Evolutionary conservation across 345 rosid species (phyloP).

Genomic region (Theobroma cacao): DNA sequence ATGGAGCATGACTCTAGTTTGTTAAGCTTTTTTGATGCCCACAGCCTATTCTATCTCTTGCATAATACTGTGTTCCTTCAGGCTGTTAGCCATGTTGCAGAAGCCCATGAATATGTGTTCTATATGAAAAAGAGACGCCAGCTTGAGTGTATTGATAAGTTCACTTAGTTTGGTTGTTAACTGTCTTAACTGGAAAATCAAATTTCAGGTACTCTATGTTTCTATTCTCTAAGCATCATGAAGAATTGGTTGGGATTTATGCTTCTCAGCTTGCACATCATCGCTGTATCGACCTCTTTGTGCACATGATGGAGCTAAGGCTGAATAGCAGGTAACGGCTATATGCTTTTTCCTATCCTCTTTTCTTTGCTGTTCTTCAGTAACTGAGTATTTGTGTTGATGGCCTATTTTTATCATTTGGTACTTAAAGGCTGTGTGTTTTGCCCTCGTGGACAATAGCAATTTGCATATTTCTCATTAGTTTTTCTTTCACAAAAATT

Average conservation of each 20-base stretch:
- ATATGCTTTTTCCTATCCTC: not conserved
- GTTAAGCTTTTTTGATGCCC: slow-evolving; percentile 12
- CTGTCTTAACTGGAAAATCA: slow-evolving; percentile 27
- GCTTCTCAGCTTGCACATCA: slow-evolving; percentile 95
- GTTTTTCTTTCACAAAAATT: no score
- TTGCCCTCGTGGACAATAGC: not conserved
- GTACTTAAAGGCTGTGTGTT: not conserved
- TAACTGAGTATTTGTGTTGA: not conserved
- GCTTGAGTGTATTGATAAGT: not conserved
- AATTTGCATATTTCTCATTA: not conserved
- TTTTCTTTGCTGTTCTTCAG: not conserved
- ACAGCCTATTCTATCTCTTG: not conserved
- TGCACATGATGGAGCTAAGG: slow-evolving; percentile 98
- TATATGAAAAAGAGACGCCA: not conserved
- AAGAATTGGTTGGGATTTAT: slow-evolving; percentile 91
- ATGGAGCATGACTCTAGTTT: slow-evolving; percentile 11
- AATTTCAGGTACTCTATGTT: slow-evolving; percentile 88
- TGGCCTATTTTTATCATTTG: not conserved
- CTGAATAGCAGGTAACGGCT: slow-evolving; percentile 67
- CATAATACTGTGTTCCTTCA: not conserved
- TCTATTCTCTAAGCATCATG: slow-evolving; percentile 93
- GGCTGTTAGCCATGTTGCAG: not conserved
- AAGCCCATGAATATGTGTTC: not conserved
- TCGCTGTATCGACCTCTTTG: slow-evolving; percentile 94
- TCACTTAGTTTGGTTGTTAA: slow-evolving; percentile 1